Conservation (phyloP, 2,329 filamentous ascomycete species). For the Pseudopyricularia javanii region DNA sequence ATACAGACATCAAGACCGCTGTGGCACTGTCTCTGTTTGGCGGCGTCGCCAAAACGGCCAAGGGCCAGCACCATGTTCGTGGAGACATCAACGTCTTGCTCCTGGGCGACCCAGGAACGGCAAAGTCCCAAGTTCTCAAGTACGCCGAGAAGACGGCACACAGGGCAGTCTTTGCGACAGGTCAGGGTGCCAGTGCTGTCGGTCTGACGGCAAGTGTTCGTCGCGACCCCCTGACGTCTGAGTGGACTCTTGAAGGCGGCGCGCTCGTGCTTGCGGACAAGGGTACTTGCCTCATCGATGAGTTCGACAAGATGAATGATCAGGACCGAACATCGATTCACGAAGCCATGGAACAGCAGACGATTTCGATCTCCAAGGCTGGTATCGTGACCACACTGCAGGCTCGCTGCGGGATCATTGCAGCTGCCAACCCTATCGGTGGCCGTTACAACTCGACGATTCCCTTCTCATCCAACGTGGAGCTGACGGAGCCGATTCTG, state of each 20-base stretch:
- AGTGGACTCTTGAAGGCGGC: slow-evolving; percentile 96
- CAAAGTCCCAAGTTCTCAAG: slow-evolving; percentile 94
- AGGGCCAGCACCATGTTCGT: slow-evolving; percentile 79
- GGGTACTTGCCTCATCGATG: slow-evolving; percentile 91
- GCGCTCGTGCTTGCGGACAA: slow-evolving; percentile 90
- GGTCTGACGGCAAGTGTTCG: slow-evolving; percentile 96
- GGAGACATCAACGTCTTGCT: slow-evolving; percentile 97
- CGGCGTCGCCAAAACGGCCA: slow-evolving; percentile 83
- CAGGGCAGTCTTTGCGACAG: slow-evolving; percentile 91
- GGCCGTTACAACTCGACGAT: slow-evolving; percentile 95
- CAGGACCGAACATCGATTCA: slow-evolving; percentile 96
- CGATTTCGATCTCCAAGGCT: slow-evolving; percentile 96
- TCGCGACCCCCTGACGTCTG: slow-evolving; percentile 84
- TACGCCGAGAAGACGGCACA: slow-evolving; percentile 97
- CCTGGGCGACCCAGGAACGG: slow-evolving; percentile 92
- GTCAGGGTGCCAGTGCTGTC: slow-evolving; percentile 91
- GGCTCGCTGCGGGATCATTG: slow-evolving; percentile 90
- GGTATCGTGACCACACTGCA: slow-evolving; percentile 97
- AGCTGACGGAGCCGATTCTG: slow-evolving; percentile 91
- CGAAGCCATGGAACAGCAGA: slow-evolving; percentile 99
- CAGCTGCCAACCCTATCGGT: slow-evolving; percentile 90
- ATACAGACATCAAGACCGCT: slow-evolving; percentile 93
- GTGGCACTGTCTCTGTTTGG: slow-evolving; percentile 90
- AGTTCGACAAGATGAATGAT: slow-evolving; percentile 99
- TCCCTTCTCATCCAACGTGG: slow-evolving; percentile 91